Evolutionary conservation across 305 asterid species (phyloP), one percentile per base, ranked within the genome.

Genomic region (Stenogyne calaminthoides): DNA sequence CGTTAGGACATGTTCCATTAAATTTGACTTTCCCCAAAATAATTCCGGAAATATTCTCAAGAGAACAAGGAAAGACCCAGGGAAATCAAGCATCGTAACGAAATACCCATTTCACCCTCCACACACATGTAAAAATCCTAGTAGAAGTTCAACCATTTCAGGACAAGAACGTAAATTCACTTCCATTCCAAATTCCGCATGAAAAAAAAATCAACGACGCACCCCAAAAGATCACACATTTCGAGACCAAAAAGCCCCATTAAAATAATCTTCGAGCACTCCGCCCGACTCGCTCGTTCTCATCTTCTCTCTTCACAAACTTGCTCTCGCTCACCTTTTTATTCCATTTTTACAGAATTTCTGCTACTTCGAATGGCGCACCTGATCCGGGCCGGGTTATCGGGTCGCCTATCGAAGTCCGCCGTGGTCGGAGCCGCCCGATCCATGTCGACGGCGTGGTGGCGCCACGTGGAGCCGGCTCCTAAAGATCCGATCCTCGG

Each of bases 401-500:
- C 85, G 12, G 82, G 86, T 72, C 67, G 80, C 2, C 36, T 74
- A 11, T 10, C 78, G 16, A 77, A 52, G 7, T 63, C 86, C 80
- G 83, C 75, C n/a, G 65, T 66, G 59, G 4, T 61, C 54, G 81
- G 80, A 27, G 90, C 86, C 29, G 85, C 77, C 65, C 86, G 94
- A 84, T 85, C 90, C 82, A 78, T 89, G 83, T 85, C 88, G 29
- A 84, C 98, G 57, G 85, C 91, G 34, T 86, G 87, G 97, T 95
- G 98, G 98, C 78, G 88, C 67, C 85, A 87, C 79, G 97, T 95
- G 12, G 96, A 95, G 81, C 97, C 96, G n/a, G 99, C 99, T 63
- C 84, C 98, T 2, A 92, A 90, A 80, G 99, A 95, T 80, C 99
- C 99, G 59, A 95, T 95, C 80, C 96, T 95, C 67, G 99, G 99